phyloP scores from a whole-genome alignment of 805 yeast genomes.

The Sugiyamaella boreocaroliniensis region DNA sequence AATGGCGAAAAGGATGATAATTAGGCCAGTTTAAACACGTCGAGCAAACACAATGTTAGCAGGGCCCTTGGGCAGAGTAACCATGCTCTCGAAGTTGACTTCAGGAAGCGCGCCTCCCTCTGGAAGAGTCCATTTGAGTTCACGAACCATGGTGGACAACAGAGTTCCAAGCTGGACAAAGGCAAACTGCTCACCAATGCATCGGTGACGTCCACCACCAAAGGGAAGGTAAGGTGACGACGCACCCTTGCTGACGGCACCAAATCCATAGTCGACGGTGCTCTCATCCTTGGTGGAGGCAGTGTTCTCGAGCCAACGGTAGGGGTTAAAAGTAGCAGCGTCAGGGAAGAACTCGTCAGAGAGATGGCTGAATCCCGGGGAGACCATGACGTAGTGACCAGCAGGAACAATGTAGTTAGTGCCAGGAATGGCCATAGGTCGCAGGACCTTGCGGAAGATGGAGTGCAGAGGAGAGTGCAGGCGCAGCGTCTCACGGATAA shows the following conservation, averaged over 20 bases:
- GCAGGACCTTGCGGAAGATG: conserved; percentile 82
- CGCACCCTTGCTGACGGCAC: conserved; percentile 93
- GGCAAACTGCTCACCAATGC: conserved; percentile 98
- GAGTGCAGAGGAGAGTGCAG: conserved; percentile 96
- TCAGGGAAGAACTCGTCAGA: conserved; percentile 74
- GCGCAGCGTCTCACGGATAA: conserved; percentile 89
- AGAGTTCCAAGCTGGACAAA: conserved; percentile 86
- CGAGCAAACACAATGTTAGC: conserved; percentile 28
- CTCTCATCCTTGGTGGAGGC: conserved; percentile 23
- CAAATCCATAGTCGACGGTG: conserved; percentile 90
- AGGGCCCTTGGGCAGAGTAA: conserved; percentile 78
- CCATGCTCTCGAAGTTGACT: conserved; percentile 85
- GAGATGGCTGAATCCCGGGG: conserved; percentile 87
- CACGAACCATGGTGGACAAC: conserved; percentile 65
- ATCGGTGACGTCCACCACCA: conserved; percentile 99
- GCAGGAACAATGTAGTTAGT: conserved; percentile 75
- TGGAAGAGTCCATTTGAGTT: conserved; percentile 68
- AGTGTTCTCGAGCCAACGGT: conserved; percentile 58
- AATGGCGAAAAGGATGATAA: not conserved
- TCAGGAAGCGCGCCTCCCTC: conserved; percentile 39
- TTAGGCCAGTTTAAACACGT: conserved; percentile 8
- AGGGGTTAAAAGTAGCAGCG: conserved; percentile 67
- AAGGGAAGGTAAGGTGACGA: conserved; percentile 93
- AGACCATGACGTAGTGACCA: conserved; percentile 83
- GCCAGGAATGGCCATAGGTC: conserved; percentile 71